Conservation (phyloP, 441 rosid genomes). For the Pelargonium exstipulatum region DNA sequence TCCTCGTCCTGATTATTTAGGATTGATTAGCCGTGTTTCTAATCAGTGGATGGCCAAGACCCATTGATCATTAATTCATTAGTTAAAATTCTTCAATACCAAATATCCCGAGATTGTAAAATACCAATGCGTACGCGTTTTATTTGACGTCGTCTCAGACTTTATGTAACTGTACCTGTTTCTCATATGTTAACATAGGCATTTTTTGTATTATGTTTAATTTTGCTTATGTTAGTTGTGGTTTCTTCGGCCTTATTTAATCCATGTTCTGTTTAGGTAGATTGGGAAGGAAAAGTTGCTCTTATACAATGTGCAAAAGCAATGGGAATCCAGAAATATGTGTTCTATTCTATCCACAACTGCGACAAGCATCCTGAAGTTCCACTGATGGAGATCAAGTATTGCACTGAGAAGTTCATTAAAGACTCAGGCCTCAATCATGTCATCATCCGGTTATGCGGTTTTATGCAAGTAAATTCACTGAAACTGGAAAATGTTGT, state of each 20-base stretch:
- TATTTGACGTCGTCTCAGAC: background rate
- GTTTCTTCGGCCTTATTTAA: background rate
- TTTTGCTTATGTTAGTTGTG: too few relatives aligned
- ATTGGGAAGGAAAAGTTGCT: slow-evolving; percentile 98
- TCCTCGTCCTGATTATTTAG: background rate
- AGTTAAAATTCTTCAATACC: background rate
- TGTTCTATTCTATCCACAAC: slow-evolving; percentile 86
- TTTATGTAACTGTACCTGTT: background rate
- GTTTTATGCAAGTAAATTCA: slow-evolving; percentile 83
- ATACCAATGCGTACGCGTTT: background rate
- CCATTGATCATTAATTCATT: background rate
- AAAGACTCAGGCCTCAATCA: slow-evolving; percentile 71
- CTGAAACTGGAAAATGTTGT: background rate
- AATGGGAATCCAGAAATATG: slow-evolving; percentile 83
- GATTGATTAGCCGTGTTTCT: background rate
- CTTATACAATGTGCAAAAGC: slow-evolving; percentile 93
- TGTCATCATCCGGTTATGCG: slow-evolving; percentile 62
- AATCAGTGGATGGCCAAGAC: background rate
- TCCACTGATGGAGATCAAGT: slow-evolving; percentile 92
- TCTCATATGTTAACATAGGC: background rate
- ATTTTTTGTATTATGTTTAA: background rate
- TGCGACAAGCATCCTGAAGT: slow-evolving; percentile 97
- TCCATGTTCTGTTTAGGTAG: slow-evolving; percentile 68
- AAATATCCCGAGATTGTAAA: background rate
- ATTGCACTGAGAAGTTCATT: slow-evolving; percentile 86